These are phyloP conservation scores for Phaseolus lunatus DNA, from an alignment of 306 rosid genomes.

Conservation along the genomic window DNA sequence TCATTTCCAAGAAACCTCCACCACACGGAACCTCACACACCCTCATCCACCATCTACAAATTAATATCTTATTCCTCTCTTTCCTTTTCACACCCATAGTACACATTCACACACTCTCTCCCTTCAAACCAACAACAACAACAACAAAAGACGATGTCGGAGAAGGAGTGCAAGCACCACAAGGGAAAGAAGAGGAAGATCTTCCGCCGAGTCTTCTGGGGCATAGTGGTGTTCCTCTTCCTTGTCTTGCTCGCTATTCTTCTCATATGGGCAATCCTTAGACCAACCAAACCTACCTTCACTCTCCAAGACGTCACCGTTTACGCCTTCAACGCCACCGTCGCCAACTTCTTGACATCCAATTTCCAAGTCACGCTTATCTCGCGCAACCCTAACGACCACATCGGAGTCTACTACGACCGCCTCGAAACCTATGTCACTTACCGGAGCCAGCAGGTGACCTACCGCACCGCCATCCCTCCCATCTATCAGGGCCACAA, in stretches of 20 bases:
- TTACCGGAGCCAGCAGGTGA: constrained; percentile 78
- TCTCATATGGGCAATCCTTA: constrained; percentile 75
- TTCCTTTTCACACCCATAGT: neutral
- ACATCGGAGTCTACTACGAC: constrained; percentile 89
- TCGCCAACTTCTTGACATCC: constrained; percentile 73
- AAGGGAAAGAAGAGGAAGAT: neutral
- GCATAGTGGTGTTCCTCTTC: constrained; percentile 60
- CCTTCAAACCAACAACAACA: neutral
- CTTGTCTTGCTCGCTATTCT: constrained; percentile 65
- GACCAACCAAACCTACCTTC: constrained; percentile 81
- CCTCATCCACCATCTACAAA: neutral
- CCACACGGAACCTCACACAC: constrained; percentile 20
- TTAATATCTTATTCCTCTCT: neutral
- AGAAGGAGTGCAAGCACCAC: constrained; percentile 71
- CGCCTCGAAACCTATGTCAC: constrained; percentile 67
- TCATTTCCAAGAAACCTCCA: constrained; percentile 15
- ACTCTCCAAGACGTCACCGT: constrained; percentile 87
- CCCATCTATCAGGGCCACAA: constrained; percentile 89
- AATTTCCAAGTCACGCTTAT: constrained; percentile 74
- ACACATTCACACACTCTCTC: neutral
- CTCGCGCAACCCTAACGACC: constrained; percentile 84
- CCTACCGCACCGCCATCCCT: constrained; percentile 71
- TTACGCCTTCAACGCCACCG: constrained; percentile 79
- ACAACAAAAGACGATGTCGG: constrained; percentile 49
- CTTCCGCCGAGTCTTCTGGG: constrained; percentile 42